Base-by-base conservation (phyloP, 768 basidiomycete genomes). In the Suillus spraguei region DNA sequence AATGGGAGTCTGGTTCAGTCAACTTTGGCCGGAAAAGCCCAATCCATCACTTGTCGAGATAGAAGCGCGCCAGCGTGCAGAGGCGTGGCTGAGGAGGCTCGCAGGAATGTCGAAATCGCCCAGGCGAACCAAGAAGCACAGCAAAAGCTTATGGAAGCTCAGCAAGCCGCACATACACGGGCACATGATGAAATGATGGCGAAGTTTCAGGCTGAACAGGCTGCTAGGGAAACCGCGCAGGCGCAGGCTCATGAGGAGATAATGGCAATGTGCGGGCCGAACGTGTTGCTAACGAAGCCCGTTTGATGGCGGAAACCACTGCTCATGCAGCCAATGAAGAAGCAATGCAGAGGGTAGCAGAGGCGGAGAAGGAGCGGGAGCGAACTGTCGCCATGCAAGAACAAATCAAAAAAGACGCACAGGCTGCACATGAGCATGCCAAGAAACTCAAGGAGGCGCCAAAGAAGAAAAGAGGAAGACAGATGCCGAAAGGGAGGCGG, bases 401-500 rank as follows among this genome's bases (percentile, higher is more conserved):
- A 2, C 64, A 62, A 13, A 69, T 65, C 3, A 44, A 60, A 7
- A 28, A 28, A 14, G 50, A 63, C 1, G 59, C 61, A 1, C 50
- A 49, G 28, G 61, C 44, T 10, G 69, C 69, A 3, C 54, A 38
- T 9, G 63, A 66, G 20, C 65, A 64, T 35, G n/a, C 22, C 0
- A 61, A 52, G 3, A 62, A 38, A 17, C n/a, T 60, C 0, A 64
- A 67, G 32, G n/a, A 39, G 49, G 65, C 33, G 71, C 67, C 0
- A 67, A 71, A 10, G 69, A 66, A n/a, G 67, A 72, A n/a, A 66
- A 65, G 16, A 62, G 54, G 14, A 56, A 65, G 6, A n/a, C n/a
- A 46, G 11, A 10, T 46, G n/a, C 46, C 8, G 69, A 58, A 0
- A 67, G 50, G 47, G 66, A 62, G 5, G 62, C 54, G 2, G 71